Base-by-base conservation (phyloP, 495 filamentous ascomycete genomes). In the Umbilicaria muhlenbergii region DNA sequence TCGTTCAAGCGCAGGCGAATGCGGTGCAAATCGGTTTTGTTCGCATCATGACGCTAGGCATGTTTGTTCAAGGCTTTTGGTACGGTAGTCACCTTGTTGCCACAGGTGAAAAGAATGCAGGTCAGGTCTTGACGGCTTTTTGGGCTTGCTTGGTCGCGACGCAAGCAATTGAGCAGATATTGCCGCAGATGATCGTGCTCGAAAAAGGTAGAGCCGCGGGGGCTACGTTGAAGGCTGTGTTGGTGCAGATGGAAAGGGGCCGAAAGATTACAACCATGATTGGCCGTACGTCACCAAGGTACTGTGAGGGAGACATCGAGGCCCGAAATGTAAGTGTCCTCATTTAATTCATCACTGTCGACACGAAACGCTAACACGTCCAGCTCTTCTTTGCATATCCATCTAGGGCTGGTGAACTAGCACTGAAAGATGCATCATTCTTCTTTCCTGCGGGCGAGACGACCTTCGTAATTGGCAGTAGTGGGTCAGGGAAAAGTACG, bases 31-130 rank as follows among this genome's bases (percentile, higher is more conserved):
- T 83, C 43, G 75, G 78, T 1, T 71, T 83, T 37, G 68, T 83
- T 36, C 78, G 80, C 36, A 69, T 93, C 49, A 73, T 83, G 62
- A 79, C 78, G 32, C 71, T 86, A 13, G 68, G 69, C 2, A 80
- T 96, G 62, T 94, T 96, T 44, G 81, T 93, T 1, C 75, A 86
- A 51, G 89, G 88, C 0, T 95, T 98, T 51, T 95, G 83, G 75
- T 93, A 86, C 57, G 88, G 87, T 0, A 74, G 77, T 40, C 59
- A 69, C 1, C 65, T 93, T 6, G 75, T 86, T 15, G 60, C 60
- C 11, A 55, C 61, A 6, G 70, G 68, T 2, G 56, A 69, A 14
- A 60, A 75, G 34, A 68, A 69, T 12, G 63, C 85, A 0, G 88
- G 81, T 6, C 68, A 78, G 38, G 75, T 94, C 14, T 56, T 94